Conservation (phyloP, 148 eudicot genomes). For the Selenicereus undatus region DNA sequence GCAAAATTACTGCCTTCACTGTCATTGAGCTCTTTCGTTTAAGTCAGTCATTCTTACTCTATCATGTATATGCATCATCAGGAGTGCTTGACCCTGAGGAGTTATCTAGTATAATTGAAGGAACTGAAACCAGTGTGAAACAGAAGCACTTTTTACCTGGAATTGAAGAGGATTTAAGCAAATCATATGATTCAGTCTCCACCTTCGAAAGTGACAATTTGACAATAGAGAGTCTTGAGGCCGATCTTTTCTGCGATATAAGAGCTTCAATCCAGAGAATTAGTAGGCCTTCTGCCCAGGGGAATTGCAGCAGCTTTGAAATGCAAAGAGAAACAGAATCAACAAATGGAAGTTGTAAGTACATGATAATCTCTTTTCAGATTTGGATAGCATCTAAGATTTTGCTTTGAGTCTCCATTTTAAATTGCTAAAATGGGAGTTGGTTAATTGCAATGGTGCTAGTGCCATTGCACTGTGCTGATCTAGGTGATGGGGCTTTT, state of each 20-base stretch:
- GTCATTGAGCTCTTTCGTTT: not conserved
- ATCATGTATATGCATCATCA: conserved; percentile 24
- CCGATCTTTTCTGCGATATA: conserved; percentile 79
- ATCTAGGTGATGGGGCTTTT: not conserved
- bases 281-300: conserved; percentile 36
- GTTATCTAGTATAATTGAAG: conserved; percentile 76
- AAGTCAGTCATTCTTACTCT: conserved; percentile 1
- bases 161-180: conserved; percentile 73
- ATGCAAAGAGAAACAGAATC: conserved; percentile 29
- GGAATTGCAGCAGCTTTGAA: conserved; percentile 20
- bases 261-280: conserved; percentile 97
- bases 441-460: not conserved
- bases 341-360: conserved; percentile 43
- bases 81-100: conserved; percentile 93
- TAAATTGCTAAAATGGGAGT: not conserved
- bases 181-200: conserved; percentile 78
- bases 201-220: conserved; percentile 74
- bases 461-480: not conserved
- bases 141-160: conserved; percentile 50
- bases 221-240: conserved; percentile 69
- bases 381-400: not conserved
- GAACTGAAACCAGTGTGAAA: conserved; percentile 39
- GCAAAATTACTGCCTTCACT: not conserved
- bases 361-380: not conserved
- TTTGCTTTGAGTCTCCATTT: conserved; percentile 6